A percentile compares a stretch with the other conserved stretches of the same genome.
phyloP scores from a whole-genome alignment of 2,329 filamentous ascomycete genomes.

The Annulohypoxylon truncatum region DNA sequence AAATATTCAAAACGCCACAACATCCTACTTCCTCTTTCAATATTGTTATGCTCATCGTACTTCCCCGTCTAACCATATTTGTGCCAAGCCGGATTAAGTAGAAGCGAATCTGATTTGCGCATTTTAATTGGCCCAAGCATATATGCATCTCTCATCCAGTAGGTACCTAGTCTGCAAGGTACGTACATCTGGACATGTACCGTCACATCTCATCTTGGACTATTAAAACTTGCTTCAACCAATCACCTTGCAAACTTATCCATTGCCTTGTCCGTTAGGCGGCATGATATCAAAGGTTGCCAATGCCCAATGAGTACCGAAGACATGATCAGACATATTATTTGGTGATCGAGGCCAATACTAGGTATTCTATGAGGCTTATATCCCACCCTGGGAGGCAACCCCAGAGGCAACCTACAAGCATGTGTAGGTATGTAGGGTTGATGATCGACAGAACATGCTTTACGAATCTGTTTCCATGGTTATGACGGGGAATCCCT shows the following conservation, averaged over 20 bases:
- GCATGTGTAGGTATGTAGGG: too few relatives aligned
- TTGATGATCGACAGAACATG: too few relatives aligned
- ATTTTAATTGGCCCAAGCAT: conserved; percentile 23
- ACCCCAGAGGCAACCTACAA: not conserved
- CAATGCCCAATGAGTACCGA: not conserved
- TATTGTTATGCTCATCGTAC: conserved; percentile 37
- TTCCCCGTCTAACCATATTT: conserved; percentile 19
- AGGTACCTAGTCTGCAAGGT: not conserved
- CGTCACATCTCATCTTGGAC: conserved; percentile 2
- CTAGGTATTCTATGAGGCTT: not conserved
- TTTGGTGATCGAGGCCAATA: not conserved
- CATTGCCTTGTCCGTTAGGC: not conserved
- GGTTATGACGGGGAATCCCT: not conserved
- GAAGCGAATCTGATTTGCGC: conserved; percentile 13
- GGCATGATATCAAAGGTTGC: not conserved
- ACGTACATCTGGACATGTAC: not conserved
- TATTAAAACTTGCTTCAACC: not conserved
- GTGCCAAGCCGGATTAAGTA: conserved; percentile 41
- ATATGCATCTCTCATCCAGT: conserved; percentile 2
- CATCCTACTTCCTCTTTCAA: conserved; percentile 10
- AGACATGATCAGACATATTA: not conserved
- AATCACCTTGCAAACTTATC: not conserved
- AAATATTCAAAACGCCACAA: not conserved
- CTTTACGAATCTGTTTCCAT: not conserved
- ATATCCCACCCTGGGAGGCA: not conserved